Evolutionary conservation across 495 filamentous ascomycete genomes (phyloP), one percentile per base, ranked within the genome.

Genomic region (Baudoinia panamericana): DNA sequence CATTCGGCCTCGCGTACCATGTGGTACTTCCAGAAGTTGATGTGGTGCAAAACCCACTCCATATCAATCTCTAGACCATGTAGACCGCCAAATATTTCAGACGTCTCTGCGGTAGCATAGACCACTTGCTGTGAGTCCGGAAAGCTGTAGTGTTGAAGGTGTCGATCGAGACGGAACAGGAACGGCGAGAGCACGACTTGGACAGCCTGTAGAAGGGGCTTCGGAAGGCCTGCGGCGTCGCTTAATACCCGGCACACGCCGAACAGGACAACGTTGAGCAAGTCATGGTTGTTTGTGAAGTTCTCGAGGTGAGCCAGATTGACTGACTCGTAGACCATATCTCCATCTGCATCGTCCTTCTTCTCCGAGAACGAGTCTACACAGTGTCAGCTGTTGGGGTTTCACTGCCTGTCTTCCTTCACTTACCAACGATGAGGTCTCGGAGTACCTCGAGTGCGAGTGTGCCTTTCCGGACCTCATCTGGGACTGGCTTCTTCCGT

Each of bases 1-100:
- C 27, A 12, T 30, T 56, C 49, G 17, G 16, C 32, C 9, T 39
- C 15, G 13, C 42, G 50, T 21, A 51, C 39, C 48, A 63, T 57
- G 42, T 63, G 56, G 36, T 50, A 50, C 15, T 46, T 53, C 55
- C 60, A 63, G 58, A 63, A 61, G 46, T 61, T 59, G 19, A 60
- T 26, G 30, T 51, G 31, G 37, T 61, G 56, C 11, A 58, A 45
- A 8, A 52, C 32, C 44, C 39, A 60, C 18, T 46, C 38, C 46
- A 57, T 51, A 41, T 58, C 52, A 34, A 63, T 36, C 16, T 53
- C 30, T 8, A 41, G 17, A 13, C 51, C 41, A 30, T 56, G 39
- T 22, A 13, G 12, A 23, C 56, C 56, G 3, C 3, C 19, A 39
- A 56, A 60, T 24, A 63, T 48, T 2, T 54, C 56, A 4, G 37